Percentiles rank a stretch among this genome's conserved stretches.
Evolutionary conservation across 768 basidiomycete species (phyloP).

Genomic region (Pleurotus eryngii): DNA sequence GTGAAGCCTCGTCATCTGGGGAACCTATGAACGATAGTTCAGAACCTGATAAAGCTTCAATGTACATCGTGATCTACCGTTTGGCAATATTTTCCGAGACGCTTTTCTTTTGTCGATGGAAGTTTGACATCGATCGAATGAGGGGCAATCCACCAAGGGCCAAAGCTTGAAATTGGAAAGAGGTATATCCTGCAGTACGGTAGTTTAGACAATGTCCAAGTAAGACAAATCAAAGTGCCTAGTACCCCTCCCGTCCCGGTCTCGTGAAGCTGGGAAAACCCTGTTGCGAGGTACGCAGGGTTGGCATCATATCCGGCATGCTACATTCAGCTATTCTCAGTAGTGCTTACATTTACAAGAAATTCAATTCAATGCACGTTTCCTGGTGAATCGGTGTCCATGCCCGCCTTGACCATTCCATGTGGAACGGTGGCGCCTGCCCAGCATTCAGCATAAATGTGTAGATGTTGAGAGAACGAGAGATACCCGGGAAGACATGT

Average conservation of each 20-base stretch:
- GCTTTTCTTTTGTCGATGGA: conserved; percentile 42
- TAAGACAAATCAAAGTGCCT: conserved; percentile 12
- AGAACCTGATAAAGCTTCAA: not conserved
- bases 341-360: not conserved
- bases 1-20: conserved; percentile 59
- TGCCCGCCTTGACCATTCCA: conserved; percentile 65
- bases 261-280: conserved; percentile 64
- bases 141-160: conserved; percentile 46
- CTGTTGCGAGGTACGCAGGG: conserved; percentile 42
- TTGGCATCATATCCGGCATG: conserved; percentile 46
- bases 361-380: conserved; percentile 34
- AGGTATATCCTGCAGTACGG: conserved; percentile 38
- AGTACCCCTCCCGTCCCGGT: conserved; percentile 63
- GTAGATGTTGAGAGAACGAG: not conserved
- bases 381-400: conserved; percentile 65
- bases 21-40: conserved; percentile 29
- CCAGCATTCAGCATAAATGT: not conserved
- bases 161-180: conserved; percentile 64
- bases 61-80: conserved; percentile 34
- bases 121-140: conserved; percentile 52
- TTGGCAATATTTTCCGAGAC: conserved; percentile 37
- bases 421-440: conserved; percentile 61
- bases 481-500: conserved; percentile 60
- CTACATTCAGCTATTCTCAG: conserved; percentile 18
- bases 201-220: not conserved